phyloP scores from a whole-genome alignment of 805 yeast species.

The Hemisphaericaspora nanyangensis region DNA sequence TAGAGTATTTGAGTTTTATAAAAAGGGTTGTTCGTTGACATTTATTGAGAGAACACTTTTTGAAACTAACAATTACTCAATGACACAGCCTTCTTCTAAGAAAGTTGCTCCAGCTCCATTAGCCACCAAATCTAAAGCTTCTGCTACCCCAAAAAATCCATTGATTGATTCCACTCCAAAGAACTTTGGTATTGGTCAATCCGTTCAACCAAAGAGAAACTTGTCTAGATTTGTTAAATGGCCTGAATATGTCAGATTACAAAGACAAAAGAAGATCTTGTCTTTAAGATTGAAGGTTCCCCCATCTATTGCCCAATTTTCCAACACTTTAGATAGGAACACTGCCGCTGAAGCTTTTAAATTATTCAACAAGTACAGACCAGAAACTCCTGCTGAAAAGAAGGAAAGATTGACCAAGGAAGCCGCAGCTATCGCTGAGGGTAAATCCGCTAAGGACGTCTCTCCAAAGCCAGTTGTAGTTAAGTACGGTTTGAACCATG shows the following conservation, averaged over 20 bases:
- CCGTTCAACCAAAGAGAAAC: constrained; percentile 93
- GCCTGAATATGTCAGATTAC: constrained; percentile 98
- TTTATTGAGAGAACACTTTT: constrained; percentile 18
- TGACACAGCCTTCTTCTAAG: constrained; percentile 53
- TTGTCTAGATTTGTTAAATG: constrained; percentile 96
- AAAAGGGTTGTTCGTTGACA: constrained; percentile 23
- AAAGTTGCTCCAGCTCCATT: constrained; percentile 47
- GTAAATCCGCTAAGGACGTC: constrained; percentile 94
- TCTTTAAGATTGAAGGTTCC: constrained; percentile 97
- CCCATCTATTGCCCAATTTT: constrained; percentile 97
- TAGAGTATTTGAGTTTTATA: constrained; percentile 27
- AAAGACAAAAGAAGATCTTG: constrained; percentile 97
- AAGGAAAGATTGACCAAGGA: constrained; percentile 98
- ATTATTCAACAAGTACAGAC: constrained; percentile 98
- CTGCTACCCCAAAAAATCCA: constrained; percentile 54
- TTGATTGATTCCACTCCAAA: constrained; percentile 85
- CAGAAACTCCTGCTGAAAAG: constrained; percentile 96
- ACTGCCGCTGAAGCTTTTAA: constrained; percentile 96
- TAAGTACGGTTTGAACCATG: constrained; percentile 99
- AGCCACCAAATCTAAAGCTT: constrained; percentile 31
- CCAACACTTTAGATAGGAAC: constrained; percentile 95
- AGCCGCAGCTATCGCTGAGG: constrained; percentile 98
- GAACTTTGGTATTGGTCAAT: constrained; percentile 95
- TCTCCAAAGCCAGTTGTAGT: constrained; percentile 95
- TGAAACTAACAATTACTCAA: constrained; percentile 29